Evolutionary conservation across 1,284 basidiomycete species (phyloP).

Genomic region (Anthracocystis setariae): DNA sequence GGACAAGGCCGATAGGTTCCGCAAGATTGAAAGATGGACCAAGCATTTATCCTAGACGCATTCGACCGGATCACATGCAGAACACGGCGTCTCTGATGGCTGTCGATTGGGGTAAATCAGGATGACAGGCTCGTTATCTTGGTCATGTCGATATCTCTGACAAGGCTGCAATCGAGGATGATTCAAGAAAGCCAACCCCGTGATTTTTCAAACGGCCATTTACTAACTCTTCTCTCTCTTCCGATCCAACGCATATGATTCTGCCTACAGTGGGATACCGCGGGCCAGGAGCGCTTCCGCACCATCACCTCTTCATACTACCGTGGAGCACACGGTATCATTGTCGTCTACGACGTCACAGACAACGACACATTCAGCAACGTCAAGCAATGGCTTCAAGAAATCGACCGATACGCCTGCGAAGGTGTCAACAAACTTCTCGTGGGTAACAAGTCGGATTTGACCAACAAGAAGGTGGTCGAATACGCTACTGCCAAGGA

Average conservation of each 20-base stretch:
- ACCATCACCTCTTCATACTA: slow-evolving; percentile 93
- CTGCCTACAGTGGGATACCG: slow-evolving; percentile 69
- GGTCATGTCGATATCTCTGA: too few relatives aligned
- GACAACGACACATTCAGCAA: slow-evolving; percentile 92
- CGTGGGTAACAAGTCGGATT: slow-evolving; percentile 97
- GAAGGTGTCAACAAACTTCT: slow-evolving; percentile 98
- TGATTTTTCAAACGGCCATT: not conserved
- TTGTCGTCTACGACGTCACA: slow-evolving; percentile 99
- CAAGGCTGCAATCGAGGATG: too few relatives aligned
- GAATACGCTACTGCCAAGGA: slow-evolving; percentile 96
- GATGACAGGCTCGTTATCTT: too few relatives aligned
- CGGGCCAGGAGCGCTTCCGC: slow-evolving; percentile 70
- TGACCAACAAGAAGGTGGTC: slow-evolving; percentile 98
- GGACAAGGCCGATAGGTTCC: too few relatives aligned
- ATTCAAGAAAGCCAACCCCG: too few relatives aligned
- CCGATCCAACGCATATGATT: not conserved
- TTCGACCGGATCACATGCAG: too few relatives aligned
- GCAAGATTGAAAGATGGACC: too few relatives aligned
- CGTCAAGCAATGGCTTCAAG: slow-evolving; percentile 99
- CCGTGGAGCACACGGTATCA: slow-evolving; percentile 90
- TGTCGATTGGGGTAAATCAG: too few relatives aligned
- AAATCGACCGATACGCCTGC: slow-evolving; percentile 98
- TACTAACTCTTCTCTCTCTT: slow-evolving; percentile 6
- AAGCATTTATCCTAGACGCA: too few relatives aligned
- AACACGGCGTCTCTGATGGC: too few relatives aligned